Base-by-base conservation (phyloP, 176 grass and related monocot species). In the Carex cristatella region DNA sequence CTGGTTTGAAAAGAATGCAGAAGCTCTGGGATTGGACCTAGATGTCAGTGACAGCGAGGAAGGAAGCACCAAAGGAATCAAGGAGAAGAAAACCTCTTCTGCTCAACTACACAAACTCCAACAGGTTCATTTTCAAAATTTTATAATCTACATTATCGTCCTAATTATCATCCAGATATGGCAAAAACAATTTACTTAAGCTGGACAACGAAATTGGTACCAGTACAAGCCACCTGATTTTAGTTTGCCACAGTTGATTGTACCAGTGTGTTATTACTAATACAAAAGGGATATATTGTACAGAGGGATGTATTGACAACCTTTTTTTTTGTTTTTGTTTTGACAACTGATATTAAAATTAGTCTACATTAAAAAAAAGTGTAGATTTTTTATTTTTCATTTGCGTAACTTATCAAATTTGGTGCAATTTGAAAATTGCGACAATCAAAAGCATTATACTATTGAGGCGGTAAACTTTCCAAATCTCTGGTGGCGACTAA, bases 1-100 rank as follows among this genome's bases (percentile, higher is more conserved):
- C 31, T 97, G 94, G 94, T 65, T 97, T 87, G 85, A 89, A 40
- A 89, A 85, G 65, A 94, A 92, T 86, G 94, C 94, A 86, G 92
- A 97, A 69, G 90, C 89, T 71, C 87, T 97, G 78, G 94, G 83
- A 86, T 57, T 97, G 61, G 81, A 87, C 61, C 61, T 94, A 84
- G 92, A 94, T 4, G 54, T 77, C 57, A 97, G 89, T 87, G 92
- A 88, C 57, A 92, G 89, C 42, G 94, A 97, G 88, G 90, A 97
- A 89, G 92, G 92, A 84, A 61, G 70, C 68, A 69, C 87, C 54
- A 86, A 88, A 37, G 84, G 81, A 40, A 85, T 83, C 69, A 92
- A 91, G 61, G 81, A 92, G 85, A 84, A 88, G 69, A 92, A 94
- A 80, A 84, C 79, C 53, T 84, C 84, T 84, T 91, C 89, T 67